These are phyloP conservation scores for Colletotrichum noveboracense DNA, from an alignment of 2,329 filamentous ascomycete species.

Conservation along the genomic window DNA sequence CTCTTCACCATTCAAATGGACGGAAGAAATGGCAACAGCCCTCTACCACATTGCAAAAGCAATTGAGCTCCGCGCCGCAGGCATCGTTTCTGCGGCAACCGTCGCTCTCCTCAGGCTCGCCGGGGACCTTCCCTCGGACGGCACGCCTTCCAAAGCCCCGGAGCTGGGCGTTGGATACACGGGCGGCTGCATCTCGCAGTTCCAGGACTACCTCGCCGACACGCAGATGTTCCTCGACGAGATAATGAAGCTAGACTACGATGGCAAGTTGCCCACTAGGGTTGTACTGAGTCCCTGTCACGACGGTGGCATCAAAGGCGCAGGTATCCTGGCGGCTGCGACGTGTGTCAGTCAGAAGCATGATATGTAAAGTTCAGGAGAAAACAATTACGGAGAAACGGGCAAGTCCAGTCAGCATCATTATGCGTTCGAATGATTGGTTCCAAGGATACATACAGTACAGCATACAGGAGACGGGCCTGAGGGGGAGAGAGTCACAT, in stretches of 20 bases:
- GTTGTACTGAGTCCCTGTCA: slow-evolving; percentile 62
- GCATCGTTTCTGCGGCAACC: slow-evolving; percentile 74
- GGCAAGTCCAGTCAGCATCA: background rate
- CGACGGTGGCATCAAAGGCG: slow-evolving; percentile 66
- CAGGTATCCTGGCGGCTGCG: slow-evolving; percentile 63
- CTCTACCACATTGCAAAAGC: slow-evolving; percentile 72
- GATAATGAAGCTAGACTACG: slow-evolving; percentile 48
- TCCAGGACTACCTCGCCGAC: slow-evolving; percentile 74
- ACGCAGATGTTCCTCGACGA: slow-evolving; percentile 72
- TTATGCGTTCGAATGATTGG: background rate
- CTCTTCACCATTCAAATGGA: slow-evolving; percentile 64
- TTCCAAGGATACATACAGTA: background rate
- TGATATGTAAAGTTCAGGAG: background rate
- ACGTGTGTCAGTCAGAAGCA: slow-evolving; percentile 34
- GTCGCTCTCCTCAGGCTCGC: slow-evolving; percentile 73
- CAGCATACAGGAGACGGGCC: background rate
- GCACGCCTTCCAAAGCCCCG: slow-evolving; percentile 24
- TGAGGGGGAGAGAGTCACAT: background rate
- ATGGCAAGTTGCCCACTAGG: slow-evolving; percentile 36
- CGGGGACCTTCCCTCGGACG: slow-evolving; percentile 61
- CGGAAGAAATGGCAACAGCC: slow-evolving; percentile 58
- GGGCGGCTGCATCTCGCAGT: slow-evolving; percentile 80
- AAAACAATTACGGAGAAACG: background rate
- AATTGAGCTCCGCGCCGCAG: slow-evolving; percentile 75
- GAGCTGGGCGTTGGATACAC: slow-evolving; percentile 81